These are phyloP conservation scores for Arxiozyma heterogenica DNA, from an alignment of 1,139 yeast genomes.

Conservation along the genomic window DNA sequence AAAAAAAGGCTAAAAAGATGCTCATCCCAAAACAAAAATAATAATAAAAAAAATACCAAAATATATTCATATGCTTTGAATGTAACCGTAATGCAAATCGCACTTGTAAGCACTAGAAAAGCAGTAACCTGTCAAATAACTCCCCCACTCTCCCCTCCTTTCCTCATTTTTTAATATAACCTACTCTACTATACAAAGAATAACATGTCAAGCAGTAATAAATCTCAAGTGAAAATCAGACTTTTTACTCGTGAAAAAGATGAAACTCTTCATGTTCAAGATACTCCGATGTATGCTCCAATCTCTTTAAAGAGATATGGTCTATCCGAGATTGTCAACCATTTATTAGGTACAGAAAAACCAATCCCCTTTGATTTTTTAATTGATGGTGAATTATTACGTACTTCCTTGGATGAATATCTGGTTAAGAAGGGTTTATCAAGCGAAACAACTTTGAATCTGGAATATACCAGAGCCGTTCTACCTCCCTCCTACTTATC, in stretches of 20 bases:
- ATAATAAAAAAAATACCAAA: not conserved
- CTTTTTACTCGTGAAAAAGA: constrained; percentile 84
- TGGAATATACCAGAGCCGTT: constrained; percentile 88
- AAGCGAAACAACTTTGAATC: constrained; percentile 64
- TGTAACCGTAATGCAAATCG: too few relatives aligned
- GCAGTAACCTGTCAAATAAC: not conserved
- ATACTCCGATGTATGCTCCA: constrained; percentile 81
- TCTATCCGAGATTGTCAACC: constrained; percentile 88
- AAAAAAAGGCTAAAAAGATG: not conserved
- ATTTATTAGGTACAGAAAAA: constrained; percentile 48
- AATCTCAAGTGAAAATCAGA: constrained; percentile 59
- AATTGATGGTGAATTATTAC: constrained; percentile 70
- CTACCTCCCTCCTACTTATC: constrained; percentile 89
- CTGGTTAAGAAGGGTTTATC: constrained; percentile 69
- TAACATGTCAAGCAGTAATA: constrained; percentile 28
- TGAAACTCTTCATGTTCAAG: constrained; percentile 61
- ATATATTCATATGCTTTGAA: not conserved
- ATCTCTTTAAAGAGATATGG: constrained; percentile 81
- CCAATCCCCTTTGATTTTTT: constrained; percentile 90
- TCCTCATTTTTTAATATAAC: constrained; percentile 13
- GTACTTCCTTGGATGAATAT: constrained; percentile 73
- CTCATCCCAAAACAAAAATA: constrained; percentile 1
- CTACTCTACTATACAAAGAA: too few relatives aligned
- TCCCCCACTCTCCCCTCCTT: too few relatives aligned
- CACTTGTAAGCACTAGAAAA: not conserved